Evolutionary conservation across 2,329 filamentous ascomycete species (phyloP).

Genomic region (Tympanopsis confertula): DNA sequence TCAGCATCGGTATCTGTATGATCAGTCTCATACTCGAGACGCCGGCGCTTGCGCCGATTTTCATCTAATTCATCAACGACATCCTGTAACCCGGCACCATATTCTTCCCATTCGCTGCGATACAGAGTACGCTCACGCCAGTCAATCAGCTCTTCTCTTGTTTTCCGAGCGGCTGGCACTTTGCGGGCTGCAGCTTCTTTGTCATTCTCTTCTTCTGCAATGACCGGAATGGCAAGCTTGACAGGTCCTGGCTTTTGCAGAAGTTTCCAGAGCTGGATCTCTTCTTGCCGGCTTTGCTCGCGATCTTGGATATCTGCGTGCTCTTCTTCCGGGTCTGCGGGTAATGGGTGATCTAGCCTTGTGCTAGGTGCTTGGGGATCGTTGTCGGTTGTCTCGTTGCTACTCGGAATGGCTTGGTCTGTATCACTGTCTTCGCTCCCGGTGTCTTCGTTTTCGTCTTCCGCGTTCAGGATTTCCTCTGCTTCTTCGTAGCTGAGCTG

Average conservation of each 20-base stretch:
- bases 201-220: constrained; percentile 5
- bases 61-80: constrained; percentile 15
- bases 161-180: constrained; percentile 16
- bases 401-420: constrained; percentile 10
- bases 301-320: not conserved
- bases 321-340: not conserved
- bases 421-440: constrained; percentile 7
- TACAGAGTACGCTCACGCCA: constrained; percentile 35
- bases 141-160: constrained; percentile 20
- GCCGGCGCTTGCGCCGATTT: constrained; percentile 15
- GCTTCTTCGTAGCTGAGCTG: constrained; percentile 21
- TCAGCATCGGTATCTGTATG: not conserved
- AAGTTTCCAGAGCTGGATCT: not conserved
- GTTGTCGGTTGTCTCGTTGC: not conserved
- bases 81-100: constrained; percentile 13
- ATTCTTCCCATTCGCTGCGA: constrained; percentile 36
- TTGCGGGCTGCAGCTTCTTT: constrained; percentile 8
- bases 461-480: constrained; percentile 8
- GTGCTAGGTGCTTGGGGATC: not conserved
- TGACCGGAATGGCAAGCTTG: not conserved
- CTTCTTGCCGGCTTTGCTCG: not conserved
- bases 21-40: constrained; percentile 5
- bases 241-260: not conserved
- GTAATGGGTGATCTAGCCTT: not conserved
- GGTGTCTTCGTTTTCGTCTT: constrained; percentile 1